A percentile compares a stretch with the other conserved stretches of the same genome.
Conservation (phyloP, 306 rosid genomes). For the Casuarina cunninghamiana region DNA sequence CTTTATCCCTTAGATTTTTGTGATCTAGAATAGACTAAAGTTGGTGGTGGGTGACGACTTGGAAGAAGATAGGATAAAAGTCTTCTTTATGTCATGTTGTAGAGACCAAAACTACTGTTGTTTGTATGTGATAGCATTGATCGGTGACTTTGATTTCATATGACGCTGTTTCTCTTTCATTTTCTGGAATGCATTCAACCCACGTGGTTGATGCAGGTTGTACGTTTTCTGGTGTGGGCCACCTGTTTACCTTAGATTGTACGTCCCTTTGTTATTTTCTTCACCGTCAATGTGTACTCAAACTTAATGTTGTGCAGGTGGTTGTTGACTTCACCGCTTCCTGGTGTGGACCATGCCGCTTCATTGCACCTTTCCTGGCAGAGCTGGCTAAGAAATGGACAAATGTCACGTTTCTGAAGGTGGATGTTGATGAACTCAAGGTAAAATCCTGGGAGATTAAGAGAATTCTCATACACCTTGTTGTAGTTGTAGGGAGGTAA, state of each 20-base stretch:
- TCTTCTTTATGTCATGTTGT: background rate
- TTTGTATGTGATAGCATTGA: background rate
- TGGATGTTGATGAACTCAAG: slow-evolving; percentile 92
- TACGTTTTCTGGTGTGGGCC: background rate
- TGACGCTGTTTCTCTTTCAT: too few species aligned
- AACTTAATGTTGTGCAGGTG: slow-evolving; percentile 38
- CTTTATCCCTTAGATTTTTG: too few species aligned
- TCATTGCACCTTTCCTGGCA: slow-evolving; percentile 70
- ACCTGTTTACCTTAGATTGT: background rate
- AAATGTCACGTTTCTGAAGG: slow-evolving; percentile 61
- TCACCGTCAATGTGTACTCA: background rate
- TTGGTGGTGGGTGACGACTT: too few species aligned
- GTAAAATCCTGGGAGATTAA: slow-evolving; percentile 28
- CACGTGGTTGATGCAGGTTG: background rate
- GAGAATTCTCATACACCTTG: too few species aligned
- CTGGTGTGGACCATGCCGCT: slow-evolving; percentile 98
- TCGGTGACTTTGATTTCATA: too few species aligned
- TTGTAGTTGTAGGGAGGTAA: too few species aligned
- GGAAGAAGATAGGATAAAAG: too few species aligned
- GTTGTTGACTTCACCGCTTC: slow-evolving; percentile 94
- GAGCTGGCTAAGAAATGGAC: slow-evolving; percentile 72
- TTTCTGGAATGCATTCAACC: too few species aligned
- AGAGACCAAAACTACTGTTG: background rate
- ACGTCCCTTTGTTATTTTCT: background rate
- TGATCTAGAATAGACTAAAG: too few species aligned